A percentile compares a stretch with the other conserved stretches of the same genome.
Evolutionary conservation across 345 rosid genomes (phyloP).

Genomic region (Citrus cavaleriei): DNA sequence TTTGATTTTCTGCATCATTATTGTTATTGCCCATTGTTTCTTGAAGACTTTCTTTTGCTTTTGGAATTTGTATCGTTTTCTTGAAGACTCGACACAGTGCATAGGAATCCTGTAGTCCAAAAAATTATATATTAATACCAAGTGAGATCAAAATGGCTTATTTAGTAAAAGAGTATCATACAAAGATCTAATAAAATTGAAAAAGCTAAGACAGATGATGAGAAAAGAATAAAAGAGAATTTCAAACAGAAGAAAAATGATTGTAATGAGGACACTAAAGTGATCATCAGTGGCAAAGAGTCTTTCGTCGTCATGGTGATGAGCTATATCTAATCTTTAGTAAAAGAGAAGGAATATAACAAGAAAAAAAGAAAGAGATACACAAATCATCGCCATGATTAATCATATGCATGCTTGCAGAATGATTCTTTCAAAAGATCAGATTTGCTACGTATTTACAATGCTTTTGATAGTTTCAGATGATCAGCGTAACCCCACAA

Average conservation of each 20-base stretch:
- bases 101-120: constrained; percentile 51
- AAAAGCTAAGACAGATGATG: constrained; percentile 9
- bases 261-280: constrained; percentile 23
- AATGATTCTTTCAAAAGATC: constrained; percentile 5
- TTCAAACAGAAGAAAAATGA: constrained; percentile 6
- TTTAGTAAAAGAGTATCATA: constrained; percentile 5
- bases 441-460: constrained; percentile 1
- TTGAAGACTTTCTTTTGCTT: constrained; percentile 19
- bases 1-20: too few relatives aligned
- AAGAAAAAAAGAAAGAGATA: background rate
- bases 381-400: background rate
- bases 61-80: constrained; percentile 53
- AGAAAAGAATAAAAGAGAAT: constrained; percentile 15
- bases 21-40: background rate
- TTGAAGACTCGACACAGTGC: constrained; percentile 75
- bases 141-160: background rate
- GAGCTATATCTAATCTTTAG: constrained; percentile 14
- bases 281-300: constrained; percentile 26
- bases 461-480: background rate
- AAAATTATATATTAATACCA: background rate
- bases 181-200: background rate
- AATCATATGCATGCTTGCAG: background rate
- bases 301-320: constrained; percentile 31
- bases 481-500: background rate
- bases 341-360: constrained; percentile 11